Base-by-base conservation (phyloP, 2,329 filamentous ascomycete genomes). In the Aspergillus sojae region DNA sequence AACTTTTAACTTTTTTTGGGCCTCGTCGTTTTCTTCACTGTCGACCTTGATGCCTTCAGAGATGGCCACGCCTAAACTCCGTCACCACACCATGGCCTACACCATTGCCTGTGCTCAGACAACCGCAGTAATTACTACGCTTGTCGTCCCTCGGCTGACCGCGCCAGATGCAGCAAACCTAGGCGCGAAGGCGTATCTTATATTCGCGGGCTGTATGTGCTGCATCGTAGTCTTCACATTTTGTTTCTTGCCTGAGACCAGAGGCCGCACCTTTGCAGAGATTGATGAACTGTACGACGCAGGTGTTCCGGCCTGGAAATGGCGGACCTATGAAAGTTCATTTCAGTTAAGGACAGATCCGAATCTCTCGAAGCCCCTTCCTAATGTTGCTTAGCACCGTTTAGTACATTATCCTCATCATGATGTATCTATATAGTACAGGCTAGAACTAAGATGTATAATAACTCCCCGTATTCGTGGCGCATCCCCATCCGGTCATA, bases 61-160 rank as follows among this genome's bases (percentile, higher is more conserved):
- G 62, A 77, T 79, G 57, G 72, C 76, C 11, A 77, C 75, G 9
- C 74, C 73, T 36, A 74, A 73, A 53, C 71, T 78, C n/a, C 75
- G 76, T 46, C 73, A 78, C 62, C 72, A 74, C 46, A 78, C 76
- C 34, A 75, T 78, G 74, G 72, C 76, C 10, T 78, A 75, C 53
- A 74, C 77, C 2, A 68, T 77, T 43, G 73, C 73, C 4, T 79
- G 76, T 55, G 71, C 72, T 16, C 75, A 75, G 53, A 72, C 72
- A 14, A 79, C 76, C 6, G 76, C 77, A 2, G 75, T 79, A 16
- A 76, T 79, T 43, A 78, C 77, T n/a, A 79, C 77, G 4, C 72
- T 79, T 16, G 77, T 71, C 3, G 75, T 78, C 12, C 77, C 76
- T 2, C 76, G 72, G 65, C 54, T 79, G 54, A 77, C 74, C 5